Evolutionary conservation across 352 stramenopile species (phyloP), one percentile per base, ranked within the genome.

Genomic region (Stephanocyclus meneghinianus): DNA sequence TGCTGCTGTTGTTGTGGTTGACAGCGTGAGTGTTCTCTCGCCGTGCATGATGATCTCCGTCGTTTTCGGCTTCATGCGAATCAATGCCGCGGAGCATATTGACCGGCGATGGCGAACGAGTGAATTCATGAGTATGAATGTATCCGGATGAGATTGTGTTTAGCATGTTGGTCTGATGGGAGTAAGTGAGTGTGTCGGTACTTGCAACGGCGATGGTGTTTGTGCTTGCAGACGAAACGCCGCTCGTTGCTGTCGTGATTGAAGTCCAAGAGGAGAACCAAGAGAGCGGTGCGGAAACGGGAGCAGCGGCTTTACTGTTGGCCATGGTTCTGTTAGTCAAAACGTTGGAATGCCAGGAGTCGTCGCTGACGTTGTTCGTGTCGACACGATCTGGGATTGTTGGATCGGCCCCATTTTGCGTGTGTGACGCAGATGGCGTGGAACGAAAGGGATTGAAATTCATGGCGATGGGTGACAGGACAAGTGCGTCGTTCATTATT

Each of bases 401-500:
- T 30, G 70, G 13, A 55, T 44, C 6, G 40, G 72, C 35, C 26
- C 7, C 13, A 35, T 32, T 15, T 18, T 11, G 18, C 32, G 70
- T 51, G 51, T 68, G 10, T 1, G 13, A 45, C 15, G 62, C 45
- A 32, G 16, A 21, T 1, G 35, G 35, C 35, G 35, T 40, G 16
- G 67, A 64, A 45, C 62, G 73, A 69, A 85, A 85, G 21, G 67
- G 78, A 70, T 85, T 81, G 78, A 81, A 85, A 60, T 61, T 80
- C 67, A 71, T 80, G 21, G 30, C 76, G 13, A 53, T 64, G 48
- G 65, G 56, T 35, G 74, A 21, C 21, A 73, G 35, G 55, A 73
- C 18, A 8, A n/a, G 21, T 73, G 65, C 30, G 18, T 76, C 63
- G 21, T 59, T 15, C 61, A 65, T 69, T 55, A 8, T 55, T 6